Base-by-base conservation (phyloP, 371 early-diverging fungal species). In the Mucor velutinosus region DNA sequence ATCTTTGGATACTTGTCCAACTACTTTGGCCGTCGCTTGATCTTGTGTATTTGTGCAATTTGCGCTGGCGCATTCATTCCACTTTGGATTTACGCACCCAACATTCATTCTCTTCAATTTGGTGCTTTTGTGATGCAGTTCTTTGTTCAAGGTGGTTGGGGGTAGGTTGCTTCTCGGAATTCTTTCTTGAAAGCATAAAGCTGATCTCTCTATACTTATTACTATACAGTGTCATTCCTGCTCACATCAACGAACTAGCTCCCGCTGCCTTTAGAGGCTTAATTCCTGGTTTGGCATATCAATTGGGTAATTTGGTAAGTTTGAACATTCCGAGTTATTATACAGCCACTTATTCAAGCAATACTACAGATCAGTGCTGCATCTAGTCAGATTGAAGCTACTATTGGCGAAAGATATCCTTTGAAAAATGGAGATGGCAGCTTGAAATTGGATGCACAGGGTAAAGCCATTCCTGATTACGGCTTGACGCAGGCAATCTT, bases 261-360 rank as follows among this genome's bases (percentile, higher is more conserved):
- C 92, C 92, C 4, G 75, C 86, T 30, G 75, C 82, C 10, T 83
- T 91, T 66, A 84, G 91, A 23, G 88, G 87, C 19, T 76, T 89
- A 1, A 86, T 92, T 68, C 90, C 90, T 4, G 91, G 92, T 32
- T 75, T 91, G 17, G 75, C 88, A 4, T 91, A 90, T 72, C 90
- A 92, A 70, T 74, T 89, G 15, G 91, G 91, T 62, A 92, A 89
- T 65, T 72, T 91, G 66, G 80, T 79, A 72, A 62, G 67, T 56
- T 3, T 49, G 19, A 25, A 21, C 21, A 33, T 23, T 23, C 15
- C 33, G 7, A 29, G n/a, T 15, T 21, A 1, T 14, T 30, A 15
- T 12, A 30, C n/a, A 35, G 8, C 51, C 14, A 65, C 33, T 27
- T 3, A 53, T 53, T 35, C 17, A 35, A 23, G 25, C 19, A 59